Evolutionary conservation across 2,329 filamentous ascomycete species (phyloP), one percentile per base, ranked within the genome.

Genomic region (Phaeophleospora eucalypticola): DNA sequence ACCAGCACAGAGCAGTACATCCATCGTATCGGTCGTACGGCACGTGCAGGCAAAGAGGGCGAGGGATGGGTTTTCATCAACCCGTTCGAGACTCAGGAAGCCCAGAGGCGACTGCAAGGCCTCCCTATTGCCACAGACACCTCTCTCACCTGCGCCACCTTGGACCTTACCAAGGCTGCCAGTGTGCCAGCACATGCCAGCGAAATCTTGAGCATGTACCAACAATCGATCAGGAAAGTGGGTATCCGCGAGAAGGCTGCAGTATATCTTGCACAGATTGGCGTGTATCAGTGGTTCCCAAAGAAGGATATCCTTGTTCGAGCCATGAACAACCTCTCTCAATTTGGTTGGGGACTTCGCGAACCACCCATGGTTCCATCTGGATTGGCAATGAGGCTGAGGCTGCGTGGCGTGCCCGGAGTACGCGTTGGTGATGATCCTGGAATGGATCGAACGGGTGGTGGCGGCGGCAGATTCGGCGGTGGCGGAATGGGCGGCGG

Each of bases 11-110:
- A 77, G 17, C 68, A 72, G 32, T 77, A 77, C 61, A 71, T 77
- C 40, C 74, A 77, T 55, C 72, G 74, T 45, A 65, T 77, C 38
- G 74, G 74, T 27, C 74, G 74, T 46, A 77, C 74, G 8, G 74
- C 67, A 46, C 83, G 88, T 60, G 86, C 86, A 20, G 81, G 82
- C 51, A 86, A 87, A 65, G 74, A 81, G 56, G 87, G 87, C 36
- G 74, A 87, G 60, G 86, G 83, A 46, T 88, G 80, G 76, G 66
- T 90, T 27, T 66, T 91, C 38, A 53, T 88, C 1, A 71, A 80
- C 1, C 66, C 79, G 9, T 60, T 73, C 12, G 83, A 87, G 57
- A 63, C 76, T 4, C 15, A 54, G 0, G 65, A 70, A 36, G 71
- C 79, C 2, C 72, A 78, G 36, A 58, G 61, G 8, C 70, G 79